Evolutionary conservation across 371 early-diverging fungal genomes (phyloP).

Genomic region (Mucor racemosus): DNA sequence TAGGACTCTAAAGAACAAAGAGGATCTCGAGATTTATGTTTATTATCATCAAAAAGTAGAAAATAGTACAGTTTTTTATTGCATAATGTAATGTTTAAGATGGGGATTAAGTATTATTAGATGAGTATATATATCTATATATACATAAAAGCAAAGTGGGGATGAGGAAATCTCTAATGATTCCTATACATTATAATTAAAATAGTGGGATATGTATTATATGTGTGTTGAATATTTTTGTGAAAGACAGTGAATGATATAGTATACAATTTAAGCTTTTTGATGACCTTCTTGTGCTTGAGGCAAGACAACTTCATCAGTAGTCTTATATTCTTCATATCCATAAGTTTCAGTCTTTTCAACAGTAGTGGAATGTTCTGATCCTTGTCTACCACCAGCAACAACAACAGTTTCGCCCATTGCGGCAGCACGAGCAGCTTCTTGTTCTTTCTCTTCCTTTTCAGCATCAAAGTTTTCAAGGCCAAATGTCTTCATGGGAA

Average conservation of each 20-base stretch:
- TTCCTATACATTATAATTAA: not conserved
- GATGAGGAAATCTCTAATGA: not conserved
- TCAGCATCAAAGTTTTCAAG: slow-evolving; percentile 21
- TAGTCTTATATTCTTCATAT: not conserved
- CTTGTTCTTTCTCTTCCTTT: not conserved
- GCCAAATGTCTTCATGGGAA: slow-evolving; percentile 41
- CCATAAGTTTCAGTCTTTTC: not conserved
- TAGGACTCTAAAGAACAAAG: no score
- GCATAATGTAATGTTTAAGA: no score
- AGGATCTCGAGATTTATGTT: not conserved
- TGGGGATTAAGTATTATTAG: no score
- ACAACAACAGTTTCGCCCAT: not conserved
- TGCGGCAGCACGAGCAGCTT: not conserved
- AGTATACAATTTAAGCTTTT: not conserved
- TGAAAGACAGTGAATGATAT: not conserved
- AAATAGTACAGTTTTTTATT: no score
- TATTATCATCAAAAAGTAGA: no score
- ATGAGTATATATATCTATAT: no score
- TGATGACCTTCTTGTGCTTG: not conserved
- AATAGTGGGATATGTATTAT: not conserved
- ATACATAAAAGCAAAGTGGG: not conserved
- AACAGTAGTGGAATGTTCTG: not conserved
- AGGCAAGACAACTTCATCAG: not conserved
- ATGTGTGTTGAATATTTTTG: not conserved
- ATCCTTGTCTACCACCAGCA: not conserved